phyloP scores from a whole-genome alignment of 768 basidiomycete species.

The Podaxis sp. region DNA sequence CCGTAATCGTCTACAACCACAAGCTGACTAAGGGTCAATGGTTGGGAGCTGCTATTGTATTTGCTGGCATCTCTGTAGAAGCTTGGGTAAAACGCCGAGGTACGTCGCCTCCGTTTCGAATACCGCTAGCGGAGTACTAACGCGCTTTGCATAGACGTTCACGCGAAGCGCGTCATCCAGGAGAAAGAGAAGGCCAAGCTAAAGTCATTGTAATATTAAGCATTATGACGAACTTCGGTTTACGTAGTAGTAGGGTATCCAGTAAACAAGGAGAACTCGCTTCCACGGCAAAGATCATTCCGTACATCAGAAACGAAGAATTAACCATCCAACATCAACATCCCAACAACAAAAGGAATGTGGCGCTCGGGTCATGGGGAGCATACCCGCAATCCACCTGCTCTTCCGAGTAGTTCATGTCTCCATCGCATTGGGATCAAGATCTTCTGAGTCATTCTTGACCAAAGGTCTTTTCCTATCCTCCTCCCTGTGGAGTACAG shows the following conservation, averaged over 20 bases:
- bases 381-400: not conserved
- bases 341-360: not conserved
- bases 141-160: conserved; percentile 55
- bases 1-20: conserved; percentile 91
- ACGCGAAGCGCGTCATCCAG: conserved; percentile 74
- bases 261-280: conserved; percentile 4
- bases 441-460: conserved; percentile 29
- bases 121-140: conserved; percentile 11
- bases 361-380: not conserved
- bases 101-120: conserved; percentile 28
- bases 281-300: not conserved
- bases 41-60: conserved; percentile 89
- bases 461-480: conserved; percentile 49
- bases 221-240: conserved; percentile 8
- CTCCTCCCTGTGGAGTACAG: conserved; percentile 33
- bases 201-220: conserved; percentile 62
- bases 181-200: conserved; percentile 85
- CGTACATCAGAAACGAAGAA: not conserved
- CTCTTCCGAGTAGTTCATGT: conserved; percentile 29
- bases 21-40: conserved; percentile 83
- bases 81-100: conserved; percentile 90
- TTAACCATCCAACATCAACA: not conserved
- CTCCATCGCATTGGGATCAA: conserved; percentile 52
- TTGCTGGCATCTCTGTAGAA: conserved; percentile 93
- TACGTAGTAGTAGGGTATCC: conserved; percentile 12